Base-by-base conservation (phyloP, 306 rosid species). In the Dalbergia oliveri region DNA sequence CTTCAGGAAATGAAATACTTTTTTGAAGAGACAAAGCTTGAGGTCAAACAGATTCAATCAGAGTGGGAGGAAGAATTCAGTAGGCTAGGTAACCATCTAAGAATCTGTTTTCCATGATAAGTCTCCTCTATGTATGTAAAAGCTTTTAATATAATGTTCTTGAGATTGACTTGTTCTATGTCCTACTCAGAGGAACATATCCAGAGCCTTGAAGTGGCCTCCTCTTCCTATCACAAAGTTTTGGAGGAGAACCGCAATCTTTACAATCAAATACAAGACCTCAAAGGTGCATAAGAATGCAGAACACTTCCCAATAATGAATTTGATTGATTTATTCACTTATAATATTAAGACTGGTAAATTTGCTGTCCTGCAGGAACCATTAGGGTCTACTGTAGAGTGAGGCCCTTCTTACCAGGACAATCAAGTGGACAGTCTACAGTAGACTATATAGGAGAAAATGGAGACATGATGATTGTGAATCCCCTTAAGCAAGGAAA, bases 251-350 rank as follows among this genome's bases (percentile, higher is more conserved):
- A 96, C 47, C 97, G 99, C 37, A 51, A 69, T 72, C 94, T 96
- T 44, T 93, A 89, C 93, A 96, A 96, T 88, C 97, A 90, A 91
- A 96, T 96, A 73, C 99, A 96, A 85, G 99, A 96, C 86, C 97
- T 96, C 73, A 96, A 93, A 91, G 99, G 99, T 96, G 49, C 51
- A 71, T 16, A 76, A 66, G 74, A 76, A 72, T 76, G 41, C 5
- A 72, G 8, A 31, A 80, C 2, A 31, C 58, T 56, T 74, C 66
- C 11, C 31, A 19, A 59, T 43, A 54, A 33, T 67, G 50, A 80
- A 54, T 73, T 66, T 77, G 33, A 59, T 74, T 44, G 23, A 72
- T 39, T 11, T 62, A 47, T 34, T 16, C 14, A 49, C 37, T n/a
- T 8, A 15, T 31, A 13, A 16, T 79, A 21, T 54, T 63, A 43